These are phyloP conservation scores for Hyaloperonospora brassicae DNA, from an alignment of 352 stramenopile genomes.

Conservation along the genomic window DNA sequence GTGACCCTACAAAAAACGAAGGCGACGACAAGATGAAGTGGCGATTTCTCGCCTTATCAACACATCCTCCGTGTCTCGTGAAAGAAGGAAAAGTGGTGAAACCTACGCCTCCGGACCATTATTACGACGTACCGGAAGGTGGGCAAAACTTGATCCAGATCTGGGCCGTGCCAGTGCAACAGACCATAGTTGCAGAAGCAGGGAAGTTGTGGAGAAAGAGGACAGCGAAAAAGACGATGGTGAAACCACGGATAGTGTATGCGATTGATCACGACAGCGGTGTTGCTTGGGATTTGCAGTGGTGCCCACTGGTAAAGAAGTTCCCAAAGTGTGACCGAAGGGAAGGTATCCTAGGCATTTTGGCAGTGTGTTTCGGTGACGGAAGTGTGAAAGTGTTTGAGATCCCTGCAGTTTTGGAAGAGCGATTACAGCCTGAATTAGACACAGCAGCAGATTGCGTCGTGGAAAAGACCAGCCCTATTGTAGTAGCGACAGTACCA, in stretches of 20 bases:
- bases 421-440: constrained; percentile 26
- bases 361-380: constrained; percentile 70
- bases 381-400: constrained; percentile 65
- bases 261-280: constrained; percentile 69
- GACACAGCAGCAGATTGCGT: constrained; percentile 11
- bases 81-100: constrained; percentile 52
- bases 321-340: constrained; percentile 22
- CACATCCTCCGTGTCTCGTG: constrained; percentile 62
- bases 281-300: constrained; percentile 77
- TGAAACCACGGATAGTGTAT: constrained; percentile 53
- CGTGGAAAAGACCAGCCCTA: constrained; percentile 42
- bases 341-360: constrained; percentile 40
- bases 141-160: constrained; percentile 63
- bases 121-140: constrained; percentile 53
- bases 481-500: constrained; percentile 37
- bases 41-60: constrained; percentile 53
- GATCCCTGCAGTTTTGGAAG: constrained; percentile 36
- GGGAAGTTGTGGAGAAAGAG: background rate
- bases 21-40: constrained; percentile 25
- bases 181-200: constrained; percentile 2
- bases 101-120: constrained; percentile 60
- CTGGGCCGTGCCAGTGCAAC: constrained; percentile 56
- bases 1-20: constrained; percentile 2
- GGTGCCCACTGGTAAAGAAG: constrained; percentile 46
- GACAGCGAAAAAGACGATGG: background rate